phyloP scores from a whole-genome alignment of 2,329 filamentous ascomycete species.

The Nigrospora oryzae region DNA sequence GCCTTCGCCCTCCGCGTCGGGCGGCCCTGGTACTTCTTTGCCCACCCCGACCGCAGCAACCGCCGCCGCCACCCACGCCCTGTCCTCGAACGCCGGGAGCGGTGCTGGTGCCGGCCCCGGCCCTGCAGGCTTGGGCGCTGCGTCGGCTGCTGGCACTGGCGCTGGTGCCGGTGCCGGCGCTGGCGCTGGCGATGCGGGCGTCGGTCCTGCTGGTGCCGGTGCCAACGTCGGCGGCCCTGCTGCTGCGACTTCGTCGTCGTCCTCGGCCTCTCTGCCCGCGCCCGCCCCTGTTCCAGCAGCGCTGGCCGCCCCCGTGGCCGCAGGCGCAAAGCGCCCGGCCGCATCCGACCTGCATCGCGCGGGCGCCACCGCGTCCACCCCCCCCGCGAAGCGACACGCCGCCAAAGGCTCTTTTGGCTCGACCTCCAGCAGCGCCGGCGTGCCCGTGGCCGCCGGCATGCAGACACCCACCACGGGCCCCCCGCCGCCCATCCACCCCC shows the following conservation, averaged over 20 bases:
- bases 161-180: too few species aligned
- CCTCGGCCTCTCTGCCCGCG: too few species aligned
- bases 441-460: slow-evolving; percentile 3
- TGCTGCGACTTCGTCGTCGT: too few species aligned
- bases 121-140: too few species aligned
- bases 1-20: slow-evolving; percentile 1
- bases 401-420: slow-evolving; percentile 6
- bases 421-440: slow-evolving; percentile 3
- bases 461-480: slow-evolving; percentile 1
- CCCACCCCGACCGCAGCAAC: neutral
- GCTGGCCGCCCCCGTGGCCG: neutral
- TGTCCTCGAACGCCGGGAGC: too few species aligned
- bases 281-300: too few species aligned
- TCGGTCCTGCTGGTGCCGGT: too few species aligned
- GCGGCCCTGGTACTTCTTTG: neutral
- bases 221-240: too few species aligned
- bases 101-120: too few species aligned
- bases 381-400: slow-evolving; percentile 21
- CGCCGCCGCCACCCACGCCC: too few species aligned
- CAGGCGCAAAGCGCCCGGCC: slow-evolving; percentile 22
- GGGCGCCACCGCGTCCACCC: slow-evolving; percentile 17
- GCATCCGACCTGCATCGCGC: slow-evolving; percentile 24
- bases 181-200: too few species aligned
- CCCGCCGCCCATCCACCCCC: neutral
- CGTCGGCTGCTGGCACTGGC: too few species aligned